Conservation (phyloP, 257 asterid genomes). For the Solanum etuberosum region DNA sequence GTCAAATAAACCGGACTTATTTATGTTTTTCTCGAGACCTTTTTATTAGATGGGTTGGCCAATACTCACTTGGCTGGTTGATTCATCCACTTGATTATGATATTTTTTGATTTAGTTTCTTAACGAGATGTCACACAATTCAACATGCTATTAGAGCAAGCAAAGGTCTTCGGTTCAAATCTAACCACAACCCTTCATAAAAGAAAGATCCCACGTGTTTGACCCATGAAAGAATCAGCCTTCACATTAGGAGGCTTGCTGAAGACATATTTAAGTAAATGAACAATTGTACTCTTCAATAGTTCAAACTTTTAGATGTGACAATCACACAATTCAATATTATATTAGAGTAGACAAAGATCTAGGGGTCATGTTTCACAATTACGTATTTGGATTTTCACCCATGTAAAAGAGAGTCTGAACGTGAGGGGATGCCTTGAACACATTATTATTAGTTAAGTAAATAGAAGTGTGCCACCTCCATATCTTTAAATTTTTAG, state of each 20-base stretch:
- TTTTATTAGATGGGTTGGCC: neutral
- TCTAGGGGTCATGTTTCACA: neutral
- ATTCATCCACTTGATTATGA: neutral
- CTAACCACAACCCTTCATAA: neutral
- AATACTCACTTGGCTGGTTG: neutral
- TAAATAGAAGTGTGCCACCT: neutral
- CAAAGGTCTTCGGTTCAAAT: neutral
- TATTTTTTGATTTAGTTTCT: neutral
- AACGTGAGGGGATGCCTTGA: neutral
- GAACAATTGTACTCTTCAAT: neutral
- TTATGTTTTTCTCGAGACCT: neutral
- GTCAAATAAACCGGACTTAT: neutral
- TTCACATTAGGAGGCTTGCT: neutral
- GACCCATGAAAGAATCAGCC: neutral
- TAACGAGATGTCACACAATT: neutral
- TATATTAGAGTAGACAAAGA: neutral
- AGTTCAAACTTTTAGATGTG: neutral
- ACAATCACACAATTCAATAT: neutral
- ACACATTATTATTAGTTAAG: neutral
- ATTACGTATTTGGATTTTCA: neutral
- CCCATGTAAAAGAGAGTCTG: neutral
- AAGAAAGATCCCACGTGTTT: neutral
- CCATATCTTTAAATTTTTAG: neutral
- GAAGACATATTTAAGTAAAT: neutral
- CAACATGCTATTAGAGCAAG: neutral